Evolutionary conservation across 371 early-diverging fungal species (phyloP).

Genomic region (Saksenaea oblongispora): DNA sequence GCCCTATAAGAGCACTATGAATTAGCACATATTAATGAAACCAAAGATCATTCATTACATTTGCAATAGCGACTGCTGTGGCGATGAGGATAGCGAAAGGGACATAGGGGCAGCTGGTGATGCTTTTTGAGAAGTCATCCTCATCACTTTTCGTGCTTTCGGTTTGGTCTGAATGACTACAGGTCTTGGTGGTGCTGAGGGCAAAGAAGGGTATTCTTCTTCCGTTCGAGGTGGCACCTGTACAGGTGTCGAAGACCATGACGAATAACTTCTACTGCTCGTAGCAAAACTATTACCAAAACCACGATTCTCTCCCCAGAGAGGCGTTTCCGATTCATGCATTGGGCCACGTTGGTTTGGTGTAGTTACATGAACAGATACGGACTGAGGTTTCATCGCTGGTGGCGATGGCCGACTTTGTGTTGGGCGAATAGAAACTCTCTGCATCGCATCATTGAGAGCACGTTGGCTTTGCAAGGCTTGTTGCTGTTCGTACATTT

Average conservation of each 20-base stretch:
- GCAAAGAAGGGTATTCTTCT: conserved; percentile 30
- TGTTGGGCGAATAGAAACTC: neutral
- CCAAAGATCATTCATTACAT: conserved; percentile 3
- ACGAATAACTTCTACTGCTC: neutral
- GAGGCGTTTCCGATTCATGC: conserved; percentile 14
- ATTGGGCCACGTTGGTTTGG: conserved; percentile 1
- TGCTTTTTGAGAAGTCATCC: conserved; percentile 24
- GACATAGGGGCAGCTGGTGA: neutral
- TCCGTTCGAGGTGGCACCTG: conserved; percentile 5
- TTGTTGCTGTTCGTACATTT: conserved; percentile 13
- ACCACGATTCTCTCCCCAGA: conserved; percentile 43
- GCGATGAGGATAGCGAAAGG: neutral
- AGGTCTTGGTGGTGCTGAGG: conserved; percentile 15
- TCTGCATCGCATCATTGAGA: conserved; percentile 3
- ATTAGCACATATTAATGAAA: neutral
- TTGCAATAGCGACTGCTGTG: conserved; percentile 3
- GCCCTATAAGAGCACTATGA: conserved; percentile 15
- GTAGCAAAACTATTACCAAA: conserved; percentile 23
- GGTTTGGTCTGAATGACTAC: conserved; percentile 1
- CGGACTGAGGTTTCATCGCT: neutral
- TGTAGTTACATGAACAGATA: neutral
- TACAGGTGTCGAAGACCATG: conserved; percentile 1
- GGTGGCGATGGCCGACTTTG: conserved; percentile 10
- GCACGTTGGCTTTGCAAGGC: conserved; percentile 1
- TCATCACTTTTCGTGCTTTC: conserved; percentile 17